Base-by-base conservation (phyloP, 805 yeast genomes). In the Monosporozyma servazzii region DNA sequence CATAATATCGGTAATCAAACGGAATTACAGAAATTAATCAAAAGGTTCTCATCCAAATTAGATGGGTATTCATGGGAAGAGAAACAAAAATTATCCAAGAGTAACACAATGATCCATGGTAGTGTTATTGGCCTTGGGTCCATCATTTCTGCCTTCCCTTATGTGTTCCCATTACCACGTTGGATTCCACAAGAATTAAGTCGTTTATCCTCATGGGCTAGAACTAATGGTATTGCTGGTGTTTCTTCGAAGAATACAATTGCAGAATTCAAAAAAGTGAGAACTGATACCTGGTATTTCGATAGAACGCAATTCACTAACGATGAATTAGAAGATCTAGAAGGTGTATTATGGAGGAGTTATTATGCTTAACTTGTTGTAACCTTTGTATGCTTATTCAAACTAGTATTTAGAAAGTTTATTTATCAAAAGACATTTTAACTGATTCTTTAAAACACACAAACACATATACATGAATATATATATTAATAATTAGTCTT, bases 271-370 rank as follows among this genome's bases (percentile, higher is more conserved):
- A 91, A 90, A 66, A 89, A 89, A 71, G 81, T 88, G 5, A 78
- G 98, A 58, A 95, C 90, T 52, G 99, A 93, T 61, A 88, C 97
- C 0, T 93, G 99, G 99, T 95, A 87, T 59, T 79, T 88, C 53
- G 99, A 93, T 64, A 78, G 85, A 55, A 75, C 75, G 57, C 80
- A 78, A n/a, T 93, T 93, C 66, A 80, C 82, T 9, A 80, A 76
- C 47, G 88, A 84, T 5, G 95, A 93, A 66, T 73, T 89, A 47
- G 93, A 88, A 62, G 96, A 88, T 64, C 71, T 93, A 46, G 98
- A 93, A 65, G 99, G 99, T 44, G 96, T 93, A 3, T 69, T 91
- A 29, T 85, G 96, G 87, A 85, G 86, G 65, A 87, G 95, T 64
- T 93, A 93, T 64, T 90, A 88, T 67, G 88, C 91, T 7, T 88